These are phyloP conservation scores for Exophiala xenobiotica DNA, from an alignment of 2,329 filamentous ascomycete genomes.

Conservation along the genomic window DNA sequence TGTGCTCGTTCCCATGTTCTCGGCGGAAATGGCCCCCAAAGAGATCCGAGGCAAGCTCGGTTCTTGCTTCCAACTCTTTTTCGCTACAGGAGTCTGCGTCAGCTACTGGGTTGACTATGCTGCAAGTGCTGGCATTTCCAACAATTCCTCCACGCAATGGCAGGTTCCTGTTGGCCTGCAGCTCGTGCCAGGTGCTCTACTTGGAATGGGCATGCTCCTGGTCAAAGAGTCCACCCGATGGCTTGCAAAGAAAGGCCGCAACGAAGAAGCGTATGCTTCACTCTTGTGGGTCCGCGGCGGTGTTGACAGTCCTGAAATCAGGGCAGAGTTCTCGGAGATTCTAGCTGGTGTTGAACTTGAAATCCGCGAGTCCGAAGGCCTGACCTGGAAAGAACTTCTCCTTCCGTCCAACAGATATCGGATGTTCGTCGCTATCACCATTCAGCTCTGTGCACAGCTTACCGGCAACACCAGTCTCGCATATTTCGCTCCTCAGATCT, in stretches of 20 bases:
- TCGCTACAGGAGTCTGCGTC: constrained; percentile 50
- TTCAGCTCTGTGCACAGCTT: constrained; percentile 51
- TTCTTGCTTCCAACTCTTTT: constrained; percentile 54
- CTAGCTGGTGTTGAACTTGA: constrained; percentile 51
- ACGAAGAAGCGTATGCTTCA: constrained; percentile 48
- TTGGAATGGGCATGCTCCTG: constrained; percentile 51
- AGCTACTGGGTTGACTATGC: constrained; percentile 58
- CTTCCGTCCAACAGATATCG: constrained; percentile 50
- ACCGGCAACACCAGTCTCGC: constrained; percentile 37
- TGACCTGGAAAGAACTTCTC: constrained; percentile 49
- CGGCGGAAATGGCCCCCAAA: constrained; percentile 47
- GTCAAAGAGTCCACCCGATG: constrained; percentile 51
- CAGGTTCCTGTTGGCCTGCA: constrained; percentile 57
- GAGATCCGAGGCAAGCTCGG: constrained; percentile 48
- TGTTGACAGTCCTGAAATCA: constrained; percentile 38
- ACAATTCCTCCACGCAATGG: constrained; percentile 49
- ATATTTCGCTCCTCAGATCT: constrained; percentile 55
- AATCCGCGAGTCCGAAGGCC: constrained; percentile 43
- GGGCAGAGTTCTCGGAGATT: constrained; percentile 40
- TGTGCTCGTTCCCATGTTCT: constrained; percentile 45
- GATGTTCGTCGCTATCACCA: constrained; percentile 51
- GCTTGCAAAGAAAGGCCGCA: constrained; percentile 48
- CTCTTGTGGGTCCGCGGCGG: constrained; percentile 55
- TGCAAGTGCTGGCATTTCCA: constrained; percentile 37
- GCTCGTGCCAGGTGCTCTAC: constrained; percentile 48